Base-by-base conservation (phyloP, 2,329 filamentous ascomycete species). In the Leptographium lundbergii region DNA sequence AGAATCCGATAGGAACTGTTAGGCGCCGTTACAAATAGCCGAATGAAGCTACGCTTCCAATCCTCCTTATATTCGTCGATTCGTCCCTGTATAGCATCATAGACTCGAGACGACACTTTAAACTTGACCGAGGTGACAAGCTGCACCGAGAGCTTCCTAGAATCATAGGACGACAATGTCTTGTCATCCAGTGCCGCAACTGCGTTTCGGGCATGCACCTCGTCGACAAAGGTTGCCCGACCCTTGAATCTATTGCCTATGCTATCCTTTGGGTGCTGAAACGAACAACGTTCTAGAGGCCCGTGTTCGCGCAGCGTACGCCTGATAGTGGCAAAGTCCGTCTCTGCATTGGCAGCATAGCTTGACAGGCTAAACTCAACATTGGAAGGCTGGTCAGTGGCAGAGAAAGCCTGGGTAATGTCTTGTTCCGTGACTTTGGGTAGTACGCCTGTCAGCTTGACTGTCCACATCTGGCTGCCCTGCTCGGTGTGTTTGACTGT, bases 231-330 rank as follows among this genome's bases (percentile, higher is more conserved):
- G 2, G 66, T 65, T 1, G 71, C 75, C 17, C 66, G 68, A 0
- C 70, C 75, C 61, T 75, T 75, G 22, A 72, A 60, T 2, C 73
- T 67, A 58, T 71, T 75, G 2, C 67, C 67, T 24, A 29, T 27
- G 0, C 62, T 57, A 4, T 60, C 52, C 7, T 65, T 62, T 1
- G 57, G 29, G 19, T 24, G 58, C 1, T 61, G 64, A 5, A 67
- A 60, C 25, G 69, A 66, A 69, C 71, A 73, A 56, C 63, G 66
- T 60, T 73, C 71, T 2, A 76, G 56, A 0, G 67, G 65, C 0
- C 73, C 73, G 10, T 69, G 59, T 1, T 64, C 57, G 1, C 64
- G 60, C 13, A 75, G 62, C 54, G 71, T 63, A 0, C 69, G 69
- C 42, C 67, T 62, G 14, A 74, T 60, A 4, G 63, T 25, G 1